Conservation (phyloP, 2,329 filamentous ascomycete genomes). For the Fusarium albidum region DNA sequence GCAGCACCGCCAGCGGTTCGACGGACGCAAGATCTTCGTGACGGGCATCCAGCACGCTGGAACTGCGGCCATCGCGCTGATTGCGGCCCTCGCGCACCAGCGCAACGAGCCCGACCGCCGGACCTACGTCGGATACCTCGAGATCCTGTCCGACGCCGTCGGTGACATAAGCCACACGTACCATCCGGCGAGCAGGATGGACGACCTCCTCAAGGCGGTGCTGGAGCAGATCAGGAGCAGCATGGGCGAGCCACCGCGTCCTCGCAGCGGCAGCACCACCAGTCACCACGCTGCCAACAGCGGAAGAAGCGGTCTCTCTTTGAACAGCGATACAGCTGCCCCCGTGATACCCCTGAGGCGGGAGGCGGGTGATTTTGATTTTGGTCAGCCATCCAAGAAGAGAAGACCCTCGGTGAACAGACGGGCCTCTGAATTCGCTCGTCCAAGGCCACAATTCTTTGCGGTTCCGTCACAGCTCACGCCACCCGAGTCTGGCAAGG, state of each 20-base stretch:
- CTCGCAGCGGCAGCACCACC: constrained; percentile 32
- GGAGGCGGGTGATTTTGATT: constrained; percentile 39
- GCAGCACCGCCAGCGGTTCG: constrained; percentile 62
- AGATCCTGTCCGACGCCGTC: constrained; percentile 60
- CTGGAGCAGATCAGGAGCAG: constrained; percentile 55
- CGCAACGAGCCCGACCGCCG: constrained; percentile 47
- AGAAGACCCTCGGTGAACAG: constrained; percentile 39
- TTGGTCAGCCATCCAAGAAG: constrained; percentile 42
- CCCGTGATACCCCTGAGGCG: constrained; percentile 43
- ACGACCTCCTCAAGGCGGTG: constrained; percentile 60
- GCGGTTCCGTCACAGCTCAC: constrained; percentile 24
- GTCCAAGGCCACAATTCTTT: constrained; percentile 43
- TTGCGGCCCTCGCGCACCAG: constrained; percentile 55
- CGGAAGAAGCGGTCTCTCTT: constrained; percentile 16
- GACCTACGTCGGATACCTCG: constrained; percentile 56
- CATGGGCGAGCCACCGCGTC: constrained; percentile 32
- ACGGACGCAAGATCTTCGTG: constrained; percentile 58
- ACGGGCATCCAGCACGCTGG: constrained; percentile 62
- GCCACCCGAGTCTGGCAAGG: constrained; percentile 29
- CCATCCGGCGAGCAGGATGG: constrained; percentile 63
- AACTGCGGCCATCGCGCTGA: constrained; percentile 61
- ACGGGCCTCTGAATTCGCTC: constrained; percentile 43
- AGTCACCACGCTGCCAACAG: constrained; percentile 16
- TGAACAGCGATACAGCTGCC: constrained; percentile 27
- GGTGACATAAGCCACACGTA: constrained; percentile 62